Conservation (phyloP, 2,329 filamentous ascomycete species). For the Ustulina deusta region DNA sequence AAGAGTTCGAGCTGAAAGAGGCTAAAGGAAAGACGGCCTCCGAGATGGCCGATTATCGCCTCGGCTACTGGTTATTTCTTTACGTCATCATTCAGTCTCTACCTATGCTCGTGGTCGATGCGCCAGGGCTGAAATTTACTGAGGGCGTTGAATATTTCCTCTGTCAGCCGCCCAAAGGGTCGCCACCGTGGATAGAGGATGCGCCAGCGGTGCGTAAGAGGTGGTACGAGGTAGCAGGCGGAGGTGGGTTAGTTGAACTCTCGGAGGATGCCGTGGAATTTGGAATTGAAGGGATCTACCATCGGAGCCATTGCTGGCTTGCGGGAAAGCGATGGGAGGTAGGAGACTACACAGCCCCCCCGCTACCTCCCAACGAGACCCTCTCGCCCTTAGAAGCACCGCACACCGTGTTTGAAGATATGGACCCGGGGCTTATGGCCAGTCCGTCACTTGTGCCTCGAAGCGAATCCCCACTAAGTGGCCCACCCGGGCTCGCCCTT, state of each 20-base stretch:
- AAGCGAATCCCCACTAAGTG: constrained; percentile 48
- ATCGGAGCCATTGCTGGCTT: constrained; percentile 53
- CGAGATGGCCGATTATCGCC: constrained; percentile 78
- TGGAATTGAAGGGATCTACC: constrained; percentile 52
- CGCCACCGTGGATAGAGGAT: constrained; percentile 79
- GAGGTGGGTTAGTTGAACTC: constrained; percentile 67
- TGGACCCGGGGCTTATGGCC: constrained; percentile 43
- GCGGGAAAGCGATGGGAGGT: constrained; percentile 52
- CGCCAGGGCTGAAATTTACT: constrained; percentile 74
- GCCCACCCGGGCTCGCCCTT: constrained; percentile 47
- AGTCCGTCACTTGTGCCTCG: constrained; percentile 45
- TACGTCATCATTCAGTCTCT: constrained; percentile 82
- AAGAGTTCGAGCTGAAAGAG: constrained; percentile 77
- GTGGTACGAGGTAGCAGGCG: constrained; percentile 81
- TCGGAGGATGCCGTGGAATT: constrained; percentile 69
- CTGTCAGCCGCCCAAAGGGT: constrained; percentile 78
- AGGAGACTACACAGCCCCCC: constrained; percentile 41
- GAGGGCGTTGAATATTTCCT: constrained; percentile 85
- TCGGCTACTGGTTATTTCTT: constrained; percentile 84
- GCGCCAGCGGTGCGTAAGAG: constrained; percentile 72
- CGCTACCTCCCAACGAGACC: constrained; percentile 42
- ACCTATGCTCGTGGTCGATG: constrained; percentile 82
- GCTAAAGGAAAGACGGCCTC: constrained; percentile 71
- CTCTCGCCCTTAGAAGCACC: constrained; percentile 49
- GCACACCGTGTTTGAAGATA: constrained; percentile 50